Percentiles rank a stretch among this genome's conserved stretches.
These are phyloP conservation scores for Penicillium sp. DNA, from an alignment of 2,329 filamentous ascomycete species.

Conservation along the genomic window DNA sequence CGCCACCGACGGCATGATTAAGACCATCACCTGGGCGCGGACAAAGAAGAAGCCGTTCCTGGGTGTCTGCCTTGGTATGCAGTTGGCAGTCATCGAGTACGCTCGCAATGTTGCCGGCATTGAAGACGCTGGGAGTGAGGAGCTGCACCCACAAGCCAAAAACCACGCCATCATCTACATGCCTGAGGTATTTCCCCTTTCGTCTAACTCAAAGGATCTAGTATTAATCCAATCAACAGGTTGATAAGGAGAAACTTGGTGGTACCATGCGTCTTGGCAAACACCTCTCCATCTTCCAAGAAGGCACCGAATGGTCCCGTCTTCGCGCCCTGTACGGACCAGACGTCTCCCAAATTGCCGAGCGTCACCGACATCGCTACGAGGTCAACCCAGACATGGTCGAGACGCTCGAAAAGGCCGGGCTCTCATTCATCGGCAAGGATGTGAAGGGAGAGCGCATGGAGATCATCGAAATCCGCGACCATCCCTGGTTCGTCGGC, in stretches of 20 bases:
- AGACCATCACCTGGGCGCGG: conserved; percentile 78
- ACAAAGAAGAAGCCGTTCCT: conserved; percentile 75
- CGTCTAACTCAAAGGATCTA: too few relatives aligned
- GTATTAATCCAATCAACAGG: conserved; percentile 18
- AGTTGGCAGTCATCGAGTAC: conserved; percentile 85
- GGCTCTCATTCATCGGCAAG: conserved; percentile 71
- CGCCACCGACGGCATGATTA: conserved; percentile 85
- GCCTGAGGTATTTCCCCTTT: conserved; percentile 58
- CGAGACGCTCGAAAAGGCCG: conserved; percentile 59
- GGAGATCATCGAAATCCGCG: conserved; percentile 75
- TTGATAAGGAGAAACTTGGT: conserved; percentile 67
- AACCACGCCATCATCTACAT: conserved; percentile 79
- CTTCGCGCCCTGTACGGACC: conserved; percentile 67
- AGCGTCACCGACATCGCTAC: conserved; percentile 83
- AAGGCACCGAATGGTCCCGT: conserved; percentile 68
- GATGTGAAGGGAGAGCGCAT: conserved; percentile 72
- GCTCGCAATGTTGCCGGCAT: conserved; percentile 70
- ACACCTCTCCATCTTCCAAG: conserved; percentile 68
- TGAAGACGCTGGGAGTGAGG: conserved; percentile 50
- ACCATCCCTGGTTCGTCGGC: conserved; percentile 78
- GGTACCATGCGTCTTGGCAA: conserved; percentile 82
- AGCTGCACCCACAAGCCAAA: conserved; percentile 52
- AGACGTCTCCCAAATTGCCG: conserved; percentile 49
- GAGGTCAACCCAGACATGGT: conserved; percentile 82
- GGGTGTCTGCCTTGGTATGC: conserved; percentile 88